A percentile compares a stretch with the other conserved stretches of the same genome.
Conservation (phyloP, 768 basidiomycete genomes). For the Leucocoprinus leucothites region DNA sequence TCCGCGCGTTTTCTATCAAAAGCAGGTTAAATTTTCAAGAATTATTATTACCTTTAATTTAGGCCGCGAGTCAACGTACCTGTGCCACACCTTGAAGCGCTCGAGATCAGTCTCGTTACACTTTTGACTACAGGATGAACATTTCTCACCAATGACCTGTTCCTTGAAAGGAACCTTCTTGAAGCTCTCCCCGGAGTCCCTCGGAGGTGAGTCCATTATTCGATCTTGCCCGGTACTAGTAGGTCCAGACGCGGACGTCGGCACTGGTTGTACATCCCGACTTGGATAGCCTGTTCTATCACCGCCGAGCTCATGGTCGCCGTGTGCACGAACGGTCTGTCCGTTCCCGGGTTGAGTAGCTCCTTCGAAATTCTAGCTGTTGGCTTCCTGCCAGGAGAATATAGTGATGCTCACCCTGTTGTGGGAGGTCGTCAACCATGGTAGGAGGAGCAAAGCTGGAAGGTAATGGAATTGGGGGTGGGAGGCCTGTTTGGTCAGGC, state of each 20-base stretch:
- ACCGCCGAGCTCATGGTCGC: neutral
- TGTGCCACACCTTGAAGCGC: conserved; percentile 27
- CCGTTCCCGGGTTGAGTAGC: conserved; percentile 35
- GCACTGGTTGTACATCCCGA: too few species aligned
- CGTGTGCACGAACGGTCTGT: conserved; percentile 22
- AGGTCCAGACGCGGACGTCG: too few species aligned
- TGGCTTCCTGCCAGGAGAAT: neutral
- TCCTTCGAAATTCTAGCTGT: too few species aligned
- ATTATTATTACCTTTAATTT: neutral
- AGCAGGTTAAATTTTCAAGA: neutral
- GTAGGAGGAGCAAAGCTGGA: conserved; percentile 19
- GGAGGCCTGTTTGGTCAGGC: neutral
- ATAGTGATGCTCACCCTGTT: conserved; percentile 32
- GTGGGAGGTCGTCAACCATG: conserved; percentile 24
- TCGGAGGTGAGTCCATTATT: neutral
- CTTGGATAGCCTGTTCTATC: too few species aligned
- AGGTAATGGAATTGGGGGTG: neutral
- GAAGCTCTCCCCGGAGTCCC: conserved; percentile 7
- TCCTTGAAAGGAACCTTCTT: conserved; percentile 54
- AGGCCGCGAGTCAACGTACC: conserved; percentile 16
- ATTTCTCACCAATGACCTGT: conserved; percentile 46
- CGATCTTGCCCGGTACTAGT: neutral
- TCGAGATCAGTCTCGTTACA: neutral
- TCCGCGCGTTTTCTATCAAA: conserved; percentile 37
- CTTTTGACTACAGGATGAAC: neutral